Evolutionary conservation across 192 early-diverging fungal species (phyloP).

Genomic region (Jimgerdemannia flammicorona): DNA sequence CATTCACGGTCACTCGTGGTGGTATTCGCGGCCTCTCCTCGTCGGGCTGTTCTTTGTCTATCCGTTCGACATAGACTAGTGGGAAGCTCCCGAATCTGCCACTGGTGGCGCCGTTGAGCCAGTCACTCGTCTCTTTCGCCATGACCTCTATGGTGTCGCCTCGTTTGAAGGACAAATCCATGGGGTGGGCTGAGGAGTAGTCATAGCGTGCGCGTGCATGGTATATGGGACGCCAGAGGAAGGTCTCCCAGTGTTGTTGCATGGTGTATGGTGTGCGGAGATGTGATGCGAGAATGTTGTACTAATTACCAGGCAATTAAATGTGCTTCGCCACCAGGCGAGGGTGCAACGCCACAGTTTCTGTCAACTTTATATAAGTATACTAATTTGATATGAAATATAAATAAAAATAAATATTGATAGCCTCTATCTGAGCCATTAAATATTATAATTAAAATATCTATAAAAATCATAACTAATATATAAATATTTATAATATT

Average conservation of each 20-base stretch:
- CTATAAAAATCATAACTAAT: no score
- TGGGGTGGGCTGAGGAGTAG: slow-evolving; percentile 23
- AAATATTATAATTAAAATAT: no score
- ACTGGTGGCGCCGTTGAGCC: slow-evolving; percentile 8
- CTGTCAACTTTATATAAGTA: no score
- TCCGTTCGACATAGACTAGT: neutral
- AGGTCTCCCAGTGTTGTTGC: neutral
- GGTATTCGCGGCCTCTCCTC: neutral
- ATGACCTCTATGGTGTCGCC: slow-evolving; percentile 27
- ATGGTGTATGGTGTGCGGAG: no score
- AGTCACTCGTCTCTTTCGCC: slow-evolving; percentile 13
- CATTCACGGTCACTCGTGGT: neutral
- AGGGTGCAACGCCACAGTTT: no score
- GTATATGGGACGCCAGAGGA: slow-evolving; percentile 22
- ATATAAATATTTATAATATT: no score
- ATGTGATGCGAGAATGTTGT: no score
- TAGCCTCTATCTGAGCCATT: no score
- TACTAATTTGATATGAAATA: no score
- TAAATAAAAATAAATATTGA: no score
- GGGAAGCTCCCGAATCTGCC: slow-evolving; percentile 18
- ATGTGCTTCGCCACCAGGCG: no score
- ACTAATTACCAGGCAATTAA: no score
- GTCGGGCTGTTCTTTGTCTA: neutral
- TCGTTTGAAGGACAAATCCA: slow-evolving; percentile 27
- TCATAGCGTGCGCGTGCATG: slow-evolving; percentile 13